Evolutionary conservation across 495 filamentous ascomycete genomes (phyloP), one percentile per base, ranked within the genome.

Genomic region (Jackrogersella multiformis): DNA sequence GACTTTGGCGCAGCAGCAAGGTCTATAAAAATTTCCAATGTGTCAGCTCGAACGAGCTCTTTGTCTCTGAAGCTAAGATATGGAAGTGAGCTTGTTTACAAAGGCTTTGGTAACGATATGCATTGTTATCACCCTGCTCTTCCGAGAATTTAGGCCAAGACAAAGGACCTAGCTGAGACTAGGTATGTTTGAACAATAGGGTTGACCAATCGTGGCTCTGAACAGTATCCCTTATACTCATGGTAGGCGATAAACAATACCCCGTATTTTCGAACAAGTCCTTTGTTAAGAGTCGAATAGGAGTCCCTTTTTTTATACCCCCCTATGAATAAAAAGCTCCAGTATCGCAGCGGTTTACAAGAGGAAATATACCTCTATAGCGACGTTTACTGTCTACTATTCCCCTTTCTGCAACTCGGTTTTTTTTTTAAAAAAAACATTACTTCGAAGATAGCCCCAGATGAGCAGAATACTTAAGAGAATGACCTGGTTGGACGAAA

Each of bases 81-180:
- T n/a, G n/a, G n/a, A n/a, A n/a, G n/a, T n/a, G n/a, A n/a, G n/a
- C n/a, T n/a, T n/a, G n/a, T n/a, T n/a, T n/a, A n/a, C n/a, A 44
- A 44, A 42, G 36, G 3, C 38, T 9, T 30, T 32, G n/a, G 23
- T 20, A 16, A 56, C 45, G 52, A 59, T 59, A 5, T 2, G 8
- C 15, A 48, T 59, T 59, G 44, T 59, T 48, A 26, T n/a, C 12
- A 16, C 15, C 30, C 18, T 48, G 16, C 13, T 44, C 10, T 12
- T 28, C 13, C 2, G 18, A 30, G 16, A 24, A n/a, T 38, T 21
- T 18, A 2, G 18, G n/a, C 10, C 12, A 24, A 30, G 18, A 5
- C 28, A 36, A 54, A 54, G 32, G 13, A 15, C 49, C 13, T n/a
- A 15, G 12, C 16, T 7, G 13, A 18, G 10, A 15, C 18, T 38